Base-by-base conservation (phyloP, 2,329 filamentous ascomycete species). In the Ceratocystis eucalypticola region DNA sequence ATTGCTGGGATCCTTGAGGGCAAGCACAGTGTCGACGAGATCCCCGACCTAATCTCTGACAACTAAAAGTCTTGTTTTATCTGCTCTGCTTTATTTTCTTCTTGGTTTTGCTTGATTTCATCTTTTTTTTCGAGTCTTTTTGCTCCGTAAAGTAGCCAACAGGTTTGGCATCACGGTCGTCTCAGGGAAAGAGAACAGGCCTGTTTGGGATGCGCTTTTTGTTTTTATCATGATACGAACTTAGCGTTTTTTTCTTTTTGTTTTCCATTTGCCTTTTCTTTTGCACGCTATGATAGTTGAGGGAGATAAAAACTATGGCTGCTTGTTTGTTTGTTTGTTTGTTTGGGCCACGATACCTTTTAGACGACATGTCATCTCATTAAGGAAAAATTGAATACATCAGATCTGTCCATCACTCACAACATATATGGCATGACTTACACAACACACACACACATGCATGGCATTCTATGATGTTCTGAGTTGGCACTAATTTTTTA, bases 1-100 rank as follows among this genome's bases (percentile, higher is more conserved):
- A 92, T 97, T 63, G 86, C 90, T 69, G 69, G 76, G 70, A 92
- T 96, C 71, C 77, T 96, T 59, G 82, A 90, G 71, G 89, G 89
- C 69, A 85, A 84, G 70, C 84, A 86, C 71, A 85, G 85, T 70
- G 88, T 92, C 20, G 85, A 92, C 69, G 88, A 96, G 71, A 91
- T 96, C 71, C 90, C 91, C 28, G 79, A 80, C 66, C 79, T 94
- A 66, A 83, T 89, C 41, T 77, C 76, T 41, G 74, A 75, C 55
- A 65, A 68, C 65, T 68, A 66, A 68, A 50, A 46, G 15, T 25
- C 33, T 59, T 17, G 25, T 50, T 65, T 15, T 46, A 37, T 28
- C 6, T 64, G 15, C 22, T 64, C 15, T 61, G 50, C 22, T 46
- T 64, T 30, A 15, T 64, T 63, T 57, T 50, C 30, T 44, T 53